phyloP scores from a whole-genome alignment of 495 filamentous ascomycete genomes.

The Aeminium ludgeri region DNA sequence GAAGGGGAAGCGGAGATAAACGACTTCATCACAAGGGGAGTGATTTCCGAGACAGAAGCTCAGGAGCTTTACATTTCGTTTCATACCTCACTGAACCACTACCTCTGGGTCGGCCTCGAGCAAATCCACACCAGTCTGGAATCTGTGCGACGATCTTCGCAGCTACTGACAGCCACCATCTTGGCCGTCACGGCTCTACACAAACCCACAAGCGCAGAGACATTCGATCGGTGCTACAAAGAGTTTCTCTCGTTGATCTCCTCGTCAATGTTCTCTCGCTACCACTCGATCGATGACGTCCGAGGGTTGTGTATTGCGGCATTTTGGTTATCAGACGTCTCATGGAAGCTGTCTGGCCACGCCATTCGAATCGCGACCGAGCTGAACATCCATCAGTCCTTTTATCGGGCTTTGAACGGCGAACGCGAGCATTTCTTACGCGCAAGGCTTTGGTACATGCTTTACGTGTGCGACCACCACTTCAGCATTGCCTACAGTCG shows the following conservation, averaged over 20 bases:
- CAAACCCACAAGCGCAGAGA: not conserved
- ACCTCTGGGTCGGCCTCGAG: not conserved
- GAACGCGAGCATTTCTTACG: constrained; percentile 26
- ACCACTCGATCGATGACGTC: constrained; percentile 35
- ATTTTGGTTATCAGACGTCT: constrained; percentile 40
- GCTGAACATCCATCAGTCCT: constrained; percentile 33
- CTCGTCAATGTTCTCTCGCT: constrained; percentile 35
- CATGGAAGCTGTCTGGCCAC: constrained; percentile 40
- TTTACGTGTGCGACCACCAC: constrained; percentile 41
- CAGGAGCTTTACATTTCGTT: not conserved
- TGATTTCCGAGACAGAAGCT: not conserved
- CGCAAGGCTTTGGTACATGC: constrained; percentile 33
- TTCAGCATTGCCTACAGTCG: constrained; percentile 39
- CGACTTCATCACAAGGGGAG: not conserved
- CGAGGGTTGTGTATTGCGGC: constrained; percentile 36
- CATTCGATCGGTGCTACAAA: constrained; percentile 33
- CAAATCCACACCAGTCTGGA: not conserved
- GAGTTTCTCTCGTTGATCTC: constrained; percentile 37
- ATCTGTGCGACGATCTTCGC: not conserved
- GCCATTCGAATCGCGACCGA: constrained; percentile 41
- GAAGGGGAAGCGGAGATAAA: not conserved
- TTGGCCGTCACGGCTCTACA: not conserved
- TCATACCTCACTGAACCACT: not conserved
- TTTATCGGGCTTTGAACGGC: constrained; percentile 31
- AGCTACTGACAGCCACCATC: not conserved